Evolutionary conservation across 148 eudicot species (phyloP).

Genomic region (Persicaria tinctoria): DNA sequence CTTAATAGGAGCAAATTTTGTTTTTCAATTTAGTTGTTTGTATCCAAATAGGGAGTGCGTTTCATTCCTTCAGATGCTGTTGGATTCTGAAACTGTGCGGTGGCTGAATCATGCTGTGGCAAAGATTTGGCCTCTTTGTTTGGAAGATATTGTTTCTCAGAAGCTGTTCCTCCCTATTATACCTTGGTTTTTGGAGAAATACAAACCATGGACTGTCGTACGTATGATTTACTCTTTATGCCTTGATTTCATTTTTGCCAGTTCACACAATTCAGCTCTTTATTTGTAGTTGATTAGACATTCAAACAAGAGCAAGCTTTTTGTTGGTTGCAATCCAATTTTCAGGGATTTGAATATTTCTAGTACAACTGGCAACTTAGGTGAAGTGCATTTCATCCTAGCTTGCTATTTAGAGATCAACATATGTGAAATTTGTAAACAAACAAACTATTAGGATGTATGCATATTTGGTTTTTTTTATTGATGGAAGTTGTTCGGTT

Average conservation of each 20-base stretch:
- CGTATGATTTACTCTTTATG: background rate
- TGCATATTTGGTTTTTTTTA: background rate
- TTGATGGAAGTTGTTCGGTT: background rate
- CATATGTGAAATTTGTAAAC: background rate
- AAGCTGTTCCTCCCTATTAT: conserved; percentile 71
- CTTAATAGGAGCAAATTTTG: background rate
- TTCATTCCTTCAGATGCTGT: background rate
- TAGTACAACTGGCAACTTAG: background rate
- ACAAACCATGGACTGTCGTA: conserved; percentile 92
- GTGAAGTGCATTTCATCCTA: background rate
- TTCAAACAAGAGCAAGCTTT: background rate
- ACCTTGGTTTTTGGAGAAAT: conserved; percentile 94
- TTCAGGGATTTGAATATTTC: background rate
- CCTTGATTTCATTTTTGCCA: background rate
- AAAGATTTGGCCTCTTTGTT: conserved; percentile 85
- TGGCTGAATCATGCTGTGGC: conserved; percentile 87
- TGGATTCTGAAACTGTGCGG: conserved; percentile 79
- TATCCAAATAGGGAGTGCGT: too few relatives aligned
- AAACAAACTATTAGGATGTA: background rate
- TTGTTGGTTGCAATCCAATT: background rate
- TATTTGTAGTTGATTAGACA: too few relatives aligned
- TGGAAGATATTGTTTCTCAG: conserved; percentile 84
- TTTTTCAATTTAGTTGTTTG: background rate
- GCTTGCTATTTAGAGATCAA: background rate
- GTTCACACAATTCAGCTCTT: background rate